These are phyloP conservation scores for Alternaria viburni DNA, from an alignment of 2,329 filamentous ascomycete genomes.

Conservation along the genomic window DNA sequence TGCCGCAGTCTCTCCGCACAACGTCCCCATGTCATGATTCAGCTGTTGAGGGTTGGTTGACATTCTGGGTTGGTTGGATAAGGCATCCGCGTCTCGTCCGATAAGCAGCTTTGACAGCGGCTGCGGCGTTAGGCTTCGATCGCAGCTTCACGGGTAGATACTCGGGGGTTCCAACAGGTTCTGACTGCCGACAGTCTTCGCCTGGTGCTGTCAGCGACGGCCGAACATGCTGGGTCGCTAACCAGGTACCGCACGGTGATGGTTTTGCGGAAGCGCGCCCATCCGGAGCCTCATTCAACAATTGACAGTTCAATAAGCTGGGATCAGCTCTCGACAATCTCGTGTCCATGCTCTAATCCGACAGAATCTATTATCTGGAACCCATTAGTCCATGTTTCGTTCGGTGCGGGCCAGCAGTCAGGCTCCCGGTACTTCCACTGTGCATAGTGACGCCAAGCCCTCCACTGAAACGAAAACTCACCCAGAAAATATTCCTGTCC, in stretches of 20 bases:
- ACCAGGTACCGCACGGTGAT: neutral
- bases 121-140: neutral
- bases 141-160: neutral
- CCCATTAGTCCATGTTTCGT: neutral
- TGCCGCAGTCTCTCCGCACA: slow-evolving; percentile 1
- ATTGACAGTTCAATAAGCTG: neutral
- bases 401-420: neutral
- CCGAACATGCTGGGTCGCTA: neutral
- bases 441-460: slow-evolving; percentile 1
- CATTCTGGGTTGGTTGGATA: neutral
- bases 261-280: neutral
- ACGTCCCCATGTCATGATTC: neutral
- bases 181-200: neutral
- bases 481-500: neutral
- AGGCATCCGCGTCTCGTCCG: slow-evolving; percentile 1
- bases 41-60: neutral
- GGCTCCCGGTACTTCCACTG: neutral
- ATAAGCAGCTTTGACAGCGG: neutral
- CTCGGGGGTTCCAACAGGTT: neutral
- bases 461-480: neutral
- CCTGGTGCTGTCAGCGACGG: neutral
- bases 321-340: neutral
- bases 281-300: neutral
- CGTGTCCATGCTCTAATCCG: neutral
- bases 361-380: neutral